phyloP scores from a whole-genome alignment of 495 filamentous ascomycete genomes.

The Ascobolus immersus region DNA sequence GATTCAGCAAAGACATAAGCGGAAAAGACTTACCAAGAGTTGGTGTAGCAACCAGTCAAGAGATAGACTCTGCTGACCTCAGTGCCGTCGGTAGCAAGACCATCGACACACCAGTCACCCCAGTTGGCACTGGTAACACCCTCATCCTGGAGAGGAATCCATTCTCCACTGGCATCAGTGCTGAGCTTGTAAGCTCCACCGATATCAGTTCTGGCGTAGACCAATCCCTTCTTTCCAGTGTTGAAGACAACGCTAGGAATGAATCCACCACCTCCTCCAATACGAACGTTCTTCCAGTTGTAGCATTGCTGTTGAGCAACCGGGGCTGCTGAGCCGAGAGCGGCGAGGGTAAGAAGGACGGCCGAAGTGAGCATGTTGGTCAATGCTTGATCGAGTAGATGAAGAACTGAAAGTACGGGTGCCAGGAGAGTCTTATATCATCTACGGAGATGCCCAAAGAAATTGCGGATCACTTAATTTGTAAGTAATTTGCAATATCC shows the following conservation, averaged over 20 bases:
- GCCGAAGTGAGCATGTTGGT: too few species aligned
- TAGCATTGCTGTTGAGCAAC: conserved; percentile 5
- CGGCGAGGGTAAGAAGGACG: too few species aligned
- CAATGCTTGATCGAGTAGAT: too few species aligned
- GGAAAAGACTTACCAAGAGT: conserved; percentile 20
- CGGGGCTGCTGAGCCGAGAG: too few species aligned
- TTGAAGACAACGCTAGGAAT: conserved; percentile 33
- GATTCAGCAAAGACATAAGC: background rate
- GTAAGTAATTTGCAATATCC: too few species aligned
- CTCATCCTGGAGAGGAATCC: conserved; percentile 31
- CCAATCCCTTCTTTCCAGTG: conserved; percentile 28
- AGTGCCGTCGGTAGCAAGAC: conserved; percentile 30
- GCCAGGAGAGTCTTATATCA: too few species aligned
- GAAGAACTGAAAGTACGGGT: too few species aligned
- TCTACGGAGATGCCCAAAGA: too few species aligned
- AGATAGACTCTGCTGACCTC: conserved; percentile 30
- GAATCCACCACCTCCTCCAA: conserved; percentile 32
- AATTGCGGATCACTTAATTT: too few species aligned
- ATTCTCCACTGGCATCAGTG: conserved; percentile 21
- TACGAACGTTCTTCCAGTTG: conserved; percentile 9
- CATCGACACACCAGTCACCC: conserved; percentile 33
- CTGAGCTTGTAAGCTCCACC: conserved; percentile 34
- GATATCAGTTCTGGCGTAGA: conserved; percentile 37
- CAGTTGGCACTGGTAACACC: conserved; percentile 24
- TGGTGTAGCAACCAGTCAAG: conserved; percentile 33